Evolutionary conservation across 352 stramenopile species (phyloP).

Genomic region (Globisporangium okanoganense): DNA sequence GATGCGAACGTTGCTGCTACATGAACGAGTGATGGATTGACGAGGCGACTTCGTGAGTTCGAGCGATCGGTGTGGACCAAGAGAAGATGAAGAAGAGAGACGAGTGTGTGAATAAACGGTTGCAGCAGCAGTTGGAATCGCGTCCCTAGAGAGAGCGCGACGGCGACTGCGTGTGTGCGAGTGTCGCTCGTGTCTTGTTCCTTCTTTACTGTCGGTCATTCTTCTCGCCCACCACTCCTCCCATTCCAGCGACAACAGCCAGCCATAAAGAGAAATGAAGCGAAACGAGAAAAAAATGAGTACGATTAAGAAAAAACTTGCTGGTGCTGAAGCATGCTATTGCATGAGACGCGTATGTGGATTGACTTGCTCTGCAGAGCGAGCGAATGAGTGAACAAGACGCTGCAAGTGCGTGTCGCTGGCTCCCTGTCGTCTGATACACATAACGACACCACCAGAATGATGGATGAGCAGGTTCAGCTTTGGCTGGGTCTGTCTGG

Average conservation of each 20-base stretch:
- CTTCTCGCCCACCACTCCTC: neutral
- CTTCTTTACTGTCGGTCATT: neutral
- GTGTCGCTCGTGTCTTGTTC: too few species aligned
- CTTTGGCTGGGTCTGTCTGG: too few species aligned
- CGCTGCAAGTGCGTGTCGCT: neutral
- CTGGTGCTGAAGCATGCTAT: too few species aligned
- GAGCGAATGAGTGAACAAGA: too few species aligned
- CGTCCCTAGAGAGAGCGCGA: neutral
- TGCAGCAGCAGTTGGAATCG: neutral
- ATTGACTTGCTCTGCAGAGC: too few species aligned
- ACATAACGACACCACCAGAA: neutral
- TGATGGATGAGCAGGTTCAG: neutral
- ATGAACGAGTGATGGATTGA: neutral
- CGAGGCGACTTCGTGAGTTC: too few species aligned
- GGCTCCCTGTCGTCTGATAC: neutral
- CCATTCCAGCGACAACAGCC: neutral
- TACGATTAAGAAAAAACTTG: neutral
- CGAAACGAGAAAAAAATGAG: slow-evolving; percentile 1
- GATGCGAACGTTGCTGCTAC: neutral
- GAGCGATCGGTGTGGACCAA: neutral
- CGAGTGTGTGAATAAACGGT: neutral
- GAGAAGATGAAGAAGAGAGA: neutral
- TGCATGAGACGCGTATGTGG: too few species aligned
- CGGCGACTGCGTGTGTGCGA: neutral
- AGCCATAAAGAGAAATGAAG: neutral